A percentile compares a stretch with the other conserved stretches of the same genome.
These are phyloP conservation scores for Cystofilobasidium bisporidii DNA, from an alignment of 768 basidiomycete species.

Conservation along the genomic window DNA sequence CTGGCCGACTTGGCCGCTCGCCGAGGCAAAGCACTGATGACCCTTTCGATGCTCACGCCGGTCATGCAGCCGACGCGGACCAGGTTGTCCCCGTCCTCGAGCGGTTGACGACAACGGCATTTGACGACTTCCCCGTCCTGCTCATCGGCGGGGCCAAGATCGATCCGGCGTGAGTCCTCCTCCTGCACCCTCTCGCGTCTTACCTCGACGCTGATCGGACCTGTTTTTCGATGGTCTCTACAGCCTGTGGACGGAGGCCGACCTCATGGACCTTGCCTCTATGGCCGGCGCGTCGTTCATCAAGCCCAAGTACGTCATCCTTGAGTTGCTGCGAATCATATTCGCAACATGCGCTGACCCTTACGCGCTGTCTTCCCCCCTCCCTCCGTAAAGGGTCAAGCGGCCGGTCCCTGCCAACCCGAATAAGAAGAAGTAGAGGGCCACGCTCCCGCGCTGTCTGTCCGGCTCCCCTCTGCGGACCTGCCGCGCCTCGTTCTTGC, in stretches of 20 bases:
- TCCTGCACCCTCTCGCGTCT: too few relatives aligned
- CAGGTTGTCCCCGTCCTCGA: conserved; percentile 5
- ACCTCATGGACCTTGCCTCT: background rate
- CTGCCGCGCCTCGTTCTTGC: too few relatives aligned
- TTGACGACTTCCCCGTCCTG: conserved; percentile 8
- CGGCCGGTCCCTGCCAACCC: background rate
- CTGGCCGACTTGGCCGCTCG: background rate
- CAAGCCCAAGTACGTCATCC: background rate
- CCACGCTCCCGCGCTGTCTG: too few relatives aligned
- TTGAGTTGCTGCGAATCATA: too few relatives aligned
- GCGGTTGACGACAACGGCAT: background rate
- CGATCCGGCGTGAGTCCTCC: background rate
- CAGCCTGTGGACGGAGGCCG: background rate
- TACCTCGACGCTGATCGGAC: too few relatives aligned
- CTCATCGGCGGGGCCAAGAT: conserved; percentile 4
- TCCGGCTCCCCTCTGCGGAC: too few relatives aligned
- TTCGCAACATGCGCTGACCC: too few relatives aligned
- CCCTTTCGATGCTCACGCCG: background rate
- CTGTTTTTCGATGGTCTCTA: background rate
- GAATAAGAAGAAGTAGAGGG: too few relatives aligned
- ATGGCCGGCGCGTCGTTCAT: background rate
- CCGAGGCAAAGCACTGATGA: background rate
- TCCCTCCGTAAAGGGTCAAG: background rate
- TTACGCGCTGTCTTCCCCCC: too few relatives aligned
- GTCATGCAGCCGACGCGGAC: conserved; percentile 11